A percentile compares a stretch with the other conserved stretches of the same genome.
Evolutionary conservation across 352 stramenopile genomes (phyloP).

Genomic region (Pythium phragmiticola): DNA sequence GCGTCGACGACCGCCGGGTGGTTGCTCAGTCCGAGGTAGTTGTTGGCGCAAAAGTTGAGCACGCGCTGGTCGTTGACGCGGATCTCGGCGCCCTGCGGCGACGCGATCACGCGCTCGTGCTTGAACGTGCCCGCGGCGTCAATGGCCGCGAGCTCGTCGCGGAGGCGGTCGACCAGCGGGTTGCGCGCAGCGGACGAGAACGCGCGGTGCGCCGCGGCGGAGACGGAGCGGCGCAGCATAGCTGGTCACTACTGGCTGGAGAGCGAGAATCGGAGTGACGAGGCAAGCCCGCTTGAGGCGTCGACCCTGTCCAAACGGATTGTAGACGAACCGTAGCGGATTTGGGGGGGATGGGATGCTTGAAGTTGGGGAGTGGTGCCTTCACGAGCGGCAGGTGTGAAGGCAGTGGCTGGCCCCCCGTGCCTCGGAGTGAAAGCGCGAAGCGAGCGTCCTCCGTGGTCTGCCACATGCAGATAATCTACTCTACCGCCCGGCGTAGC

Average conservation of each 20-base stretch:
- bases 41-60: conserved; percentile 95
- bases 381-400: too few species aligned
- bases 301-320: conserved; percentile 11
- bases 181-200: conserved; percentile 47
- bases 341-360: conserved; percentile 6
- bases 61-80: conserved; percentile 67
- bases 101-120: conserved; percentile 90
- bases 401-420: not conserved
- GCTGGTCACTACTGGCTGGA: not conserved
- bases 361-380: conserved; percentile 17
- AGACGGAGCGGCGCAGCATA: conserved; percentile 5
- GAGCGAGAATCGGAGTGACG: conserved; percentile 9
- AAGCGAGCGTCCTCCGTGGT: too few species aligned
- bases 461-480: too few species aligned
- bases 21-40: conserved; percentile 92
- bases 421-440: too few species aligned
- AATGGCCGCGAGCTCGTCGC: conserved; percentile 69
- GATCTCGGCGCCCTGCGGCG: conserved; percentile 79
- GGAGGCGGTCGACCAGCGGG: conserved; percentile 71
- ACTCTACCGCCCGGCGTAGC: too few species aligned
- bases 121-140: conserved; percentile 82
- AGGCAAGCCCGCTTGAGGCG: not conserved
- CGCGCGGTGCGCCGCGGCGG: conserved; percentile 9
- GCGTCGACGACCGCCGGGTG: conserved; percentile 83
- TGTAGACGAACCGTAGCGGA: conserved; percentile 25